Evolutionary conservation across 257 asterid genomes (phyloP).

Genomic region (Verbena officinalis): DNA sequence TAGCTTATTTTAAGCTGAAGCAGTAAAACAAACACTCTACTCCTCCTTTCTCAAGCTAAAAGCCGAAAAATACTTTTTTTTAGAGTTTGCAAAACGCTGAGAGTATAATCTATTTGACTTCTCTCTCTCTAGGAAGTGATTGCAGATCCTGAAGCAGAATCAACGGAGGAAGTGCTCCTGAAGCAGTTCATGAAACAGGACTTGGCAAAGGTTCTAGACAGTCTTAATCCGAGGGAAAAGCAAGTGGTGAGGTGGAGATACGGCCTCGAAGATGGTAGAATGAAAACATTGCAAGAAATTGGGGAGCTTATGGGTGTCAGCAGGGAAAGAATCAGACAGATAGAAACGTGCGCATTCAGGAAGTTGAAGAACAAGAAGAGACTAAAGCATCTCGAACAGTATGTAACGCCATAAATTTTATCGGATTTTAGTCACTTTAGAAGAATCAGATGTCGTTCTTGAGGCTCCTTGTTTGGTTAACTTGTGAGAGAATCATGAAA

Average conservation of each 20-base stretch:
- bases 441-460: conserved; percentile 33
- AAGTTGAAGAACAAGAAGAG: conserved; percentile 93
- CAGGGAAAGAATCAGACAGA: conserved; percentile 89
- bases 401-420: conserved; percentile 43
- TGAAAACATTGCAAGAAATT: conserved; percentile 88
- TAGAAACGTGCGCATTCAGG: conserved; percentile 80
- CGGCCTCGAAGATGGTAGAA: conserved; percentile 85
- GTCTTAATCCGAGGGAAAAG: conserved; percentile 74
- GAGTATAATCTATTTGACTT: no score
- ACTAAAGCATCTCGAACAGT: conserved; percentile 74
- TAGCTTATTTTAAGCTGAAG: no score
- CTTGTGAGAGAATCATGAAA: conserved; percentile 16
- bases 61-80: no score
- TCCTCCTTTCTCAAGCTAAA: no score
- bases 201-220: conserved; percentile 69
- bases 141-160: conserved; percentile 85
- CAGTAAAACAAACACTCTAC: no score
- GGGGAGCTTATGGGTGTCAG: conserved; percentile 94
- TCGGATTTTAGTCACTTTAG: conserved; percentile 23
- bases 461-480: conserved; percentile 36
- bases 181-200: conserved; percentile 85
- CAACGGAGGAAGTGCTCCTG: conserved; percentile 71
- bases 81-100: no score
- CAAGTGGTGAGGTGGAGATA: conserved; percentile 81
- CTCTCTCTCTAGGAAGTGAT: conserved; percentile 64